These are phyloP conservation scores for Dimargaris xerosporica DNA, from an alignment of 192 early-diverging fungal species.

Conservation along the genomic window DNA sequence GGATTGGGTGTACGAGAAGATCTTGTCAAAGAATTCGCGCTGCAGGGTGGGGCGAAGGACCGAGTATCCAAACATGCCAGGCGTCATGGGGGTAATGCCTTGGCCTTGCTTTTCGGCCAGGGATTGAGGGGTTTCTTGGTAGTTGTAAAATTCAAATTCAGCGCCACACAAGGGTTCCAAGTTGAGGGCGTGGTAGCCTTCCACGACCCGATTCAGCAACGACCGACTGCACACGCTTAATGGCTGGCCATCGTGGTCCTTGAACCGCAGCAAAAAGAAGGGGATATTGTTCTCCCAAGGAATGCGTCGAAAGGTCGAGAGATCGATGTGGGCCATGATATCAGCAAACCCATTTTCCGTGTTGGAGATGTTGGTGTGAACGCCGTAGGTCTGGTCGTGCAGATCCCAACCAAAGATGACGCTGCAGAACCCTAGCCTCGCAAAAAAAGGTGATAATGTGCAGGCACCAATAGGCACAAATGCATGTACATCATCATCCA, in stretches of 20 bases:
- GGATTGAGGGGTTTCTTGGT: conserved; percentile 61
- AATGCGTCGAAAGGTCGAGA: conserved; percentile 43
- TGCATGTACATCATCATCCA: too few species aligned
- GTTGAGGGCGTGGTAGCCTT: conserved; percentile 23
- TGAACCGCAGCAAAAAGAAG: conserved; percentile 53
- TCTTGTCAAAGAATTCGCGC: conserved; percentile 50
- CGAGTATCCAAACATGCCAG: conserved; percentile 75
- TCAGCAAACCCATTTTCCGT: conserved; percentile 37
- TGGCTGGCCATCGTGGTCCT: conserved; percentile 38
- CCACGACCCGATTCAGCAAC: conserved; percentile 30
- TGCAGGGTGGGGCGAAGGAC: conserved; percentile 47
- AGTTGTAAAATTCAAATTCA: conserved; percentile 69
- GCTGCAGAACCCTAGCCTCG: conserved; percentile 46
- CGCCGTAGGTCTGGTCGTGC: conserved; percentile 48
- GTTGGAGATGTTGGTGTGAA: conserved; percentile 24
- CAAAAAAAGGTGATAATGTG: too few species aligned
- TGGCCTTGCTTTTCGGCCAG: conserved; percentile 42
- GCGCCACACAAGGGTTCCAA: conserved; percentile 33
- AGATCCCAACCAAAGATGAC: conserved; percentile 73
- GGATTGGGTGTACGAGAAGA: conserved; percentile 42
- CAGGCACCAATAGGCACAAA: too few species aligned
- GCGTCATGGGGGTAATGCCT: conserved; percentile 39
- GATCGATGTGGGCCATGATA: conserved; percentile 46
- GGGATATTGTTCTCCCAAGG: conserved; percentile 63
- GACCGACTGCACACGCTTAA: conserved; percentile 47